Base-by-base conservation (phyloP, 108 stramenopile species). In the Craspedostauros australis region DNA sequence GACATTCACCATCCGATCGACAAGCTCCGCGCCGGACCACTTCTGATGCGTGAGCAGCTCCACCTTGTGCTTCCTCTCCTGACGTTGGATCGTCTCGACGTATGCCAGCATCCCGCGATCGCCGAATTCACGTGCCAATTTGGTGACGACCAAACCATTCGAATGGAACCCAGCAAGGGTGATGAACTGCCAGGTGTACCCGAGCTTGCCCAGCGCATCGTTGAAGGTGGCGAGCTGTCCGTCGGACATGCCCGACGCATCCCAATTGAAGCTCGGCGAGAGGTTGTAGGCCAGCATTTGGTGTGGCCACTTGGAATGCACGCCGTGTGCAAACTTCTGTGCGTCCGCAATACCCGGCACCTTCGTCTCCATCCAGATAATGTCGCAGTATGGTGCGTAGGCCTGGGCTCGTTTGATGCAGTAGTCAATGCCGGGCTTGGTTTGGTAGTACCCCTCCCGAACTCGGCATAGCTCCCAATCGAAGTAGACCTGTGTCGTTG, bases 211-310 rank as follows among this genome's bases (percentile, higher is more conserved):
- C 9, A 97, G 71, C 39, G 84, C 92, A 43, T 86, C 81, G 62
- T 95, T 95, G 84, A 95, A 95, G 28, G 41, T 25, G 1, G 78
- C 82, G 57, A 95, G 68, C 30, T 94, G 70, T 23, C 36, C 60
- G 51, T 95, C 91, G 16, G 75, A 60, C 93, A 94, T 89, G 1
- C 94, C 94, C 11, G 91, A 89, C 29, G 86, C 84, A 64, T 94
- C 93, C 96, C 96, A 97, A 74, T 97, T 97, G 66, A 97, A 97
- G 50, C 79, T 82, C 45, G 96, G 96, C 37, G 79, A 82, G 34
- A 95, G 63, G 72, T 97, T 95, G 82, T 95, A 95, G 28, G 96
- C 94, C 57, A 95, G 76, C 91, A 89, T 94, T 66, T 94, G 89
- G 46, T 91, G 70, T 6, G 95, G 94, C 37, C 56, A 57, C 16